These are phyloP conservation scores for Apophysomyces ossiformis DNA, from an alignment of 371 early-diverging fungal genomes.

Conservation along the genomic window DNA sequence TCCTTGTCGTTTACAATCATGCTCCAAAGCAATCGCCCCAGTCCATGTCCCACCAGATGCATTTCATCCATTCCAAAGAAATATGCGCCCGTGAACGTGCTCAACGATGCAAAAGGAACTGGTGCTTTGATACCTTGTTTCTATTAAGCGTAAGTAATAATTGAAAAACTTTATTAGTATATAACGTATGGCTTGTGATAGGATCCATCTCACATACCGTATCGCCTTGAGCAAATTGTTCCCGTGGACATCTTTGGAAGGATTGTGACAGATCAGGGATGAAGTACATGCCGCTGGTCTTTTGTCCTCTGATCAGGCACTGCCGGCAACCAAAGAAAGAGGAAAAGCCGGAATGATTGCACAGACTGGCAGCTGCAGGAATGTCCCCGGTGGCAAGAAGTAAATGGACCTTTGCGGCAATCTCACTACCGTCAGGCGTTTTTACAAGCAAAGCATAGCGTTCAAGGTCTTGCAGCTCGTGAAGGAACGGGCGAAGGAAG, in stretches of 20 bases:
- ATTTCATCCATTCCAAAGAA: constrained; percentile 1
- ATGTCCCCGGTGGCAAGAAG: constrained; percentile 9
- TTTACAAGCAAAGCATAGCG: not conserved
- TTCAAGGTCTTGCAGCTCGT: constrained; percentile 9
- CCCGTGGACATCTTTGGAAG: not conserved
- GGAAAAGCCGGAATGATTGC: no score
- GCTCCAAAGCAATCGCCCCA: not conserved
- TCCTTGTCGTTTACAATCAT: not conserved
- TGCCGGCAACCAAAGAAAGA: constrained; percentile 10
- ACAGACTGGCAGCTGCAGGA: constrained; percentile 11
- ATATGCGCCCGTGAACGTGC: not conserved
- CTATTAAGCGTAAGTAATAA: not conserved
- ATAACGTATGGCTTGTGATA: not conserved
- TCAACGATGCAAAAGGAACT: constrained; percentile 4
- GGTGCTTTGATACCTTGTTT: not conserved
- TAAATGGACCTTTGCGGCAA: not conserved
- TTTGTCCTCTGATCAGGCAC: constrained; percentile 2
- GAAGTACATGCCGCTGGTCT: not conserved
- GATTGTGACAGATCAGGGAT: not conserved
- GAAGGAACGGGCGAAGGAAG: constrained; percentile 13
- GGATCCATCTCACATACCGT: not conserved
- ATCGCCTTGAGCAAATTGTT: not conserved
- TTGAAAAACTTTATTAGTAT: not conserved
- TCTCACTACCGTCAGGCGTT: not conserved
- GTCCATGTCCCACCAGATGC: constrained; percentile 1